Evolutionary conservation across 306 rosid genomes (phyloP).

Genomic region (Mucuna pruriens): DNA sequence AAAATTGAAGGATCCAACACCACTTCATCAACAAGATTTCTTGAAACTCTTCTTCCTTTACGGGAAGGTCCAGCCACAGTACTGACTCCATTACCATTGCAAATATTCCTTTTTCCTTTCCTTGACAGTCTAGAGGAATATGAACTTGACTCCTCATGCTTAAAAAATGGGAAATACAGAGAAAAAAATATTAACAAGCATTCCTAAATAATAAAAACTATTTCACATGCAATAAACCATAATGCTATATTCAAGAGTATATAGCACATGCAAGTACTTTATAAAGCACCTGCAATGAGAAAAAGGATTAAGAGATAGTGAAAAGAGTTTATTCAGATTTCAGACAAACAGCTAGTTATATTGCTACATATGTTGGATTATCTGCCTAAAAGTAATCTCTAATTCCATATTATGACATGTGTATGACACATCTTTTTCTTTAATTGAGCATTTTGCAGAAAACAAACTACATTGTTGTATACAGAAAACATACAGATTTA

Average conservation of each 20-base stretch:
- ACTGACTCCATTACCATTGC: constrained; percentile 30
- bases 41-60: constrained; percentile 57
- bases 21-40: constrained; percentile 30
- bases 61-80: constrained; percentile 51
- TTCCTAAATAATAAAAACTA: constrained; percentile 12
- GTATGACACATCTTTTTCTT: neutral
- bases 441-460: constrained; percentile 4
- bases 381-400: constrained; percentile 7
- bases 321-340: constrained; percentile 3
- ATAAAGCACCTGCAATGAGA: neutral
- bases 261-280: neutral
- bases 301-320: constrained; percentile 15
- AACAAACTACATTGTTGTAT: neutral
- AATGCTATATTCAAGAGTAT: neutral
- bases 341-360: neutral
- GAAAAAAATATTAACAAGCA: constrained; percentile 22
- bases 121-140: constrained; percentile 47
- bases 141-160: constrained; percentile 55
- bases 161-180: constrained; percentile 24
- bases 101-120: constrained; percentile 57
- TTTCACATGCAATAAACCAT: constrained; percentile 13
- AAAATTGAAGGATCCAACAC: constrained; percentile 37
- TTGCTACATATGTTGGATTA: neutral
- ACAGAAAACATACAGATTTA: neutral
- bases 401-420: constrained; percentile 1